Evolutionary conservation across 2,329 filamentous ascomycete species (phyloP), one percentile per base, ranked within the genome.

Genomic region (Ophiostoma montium): DNA sequence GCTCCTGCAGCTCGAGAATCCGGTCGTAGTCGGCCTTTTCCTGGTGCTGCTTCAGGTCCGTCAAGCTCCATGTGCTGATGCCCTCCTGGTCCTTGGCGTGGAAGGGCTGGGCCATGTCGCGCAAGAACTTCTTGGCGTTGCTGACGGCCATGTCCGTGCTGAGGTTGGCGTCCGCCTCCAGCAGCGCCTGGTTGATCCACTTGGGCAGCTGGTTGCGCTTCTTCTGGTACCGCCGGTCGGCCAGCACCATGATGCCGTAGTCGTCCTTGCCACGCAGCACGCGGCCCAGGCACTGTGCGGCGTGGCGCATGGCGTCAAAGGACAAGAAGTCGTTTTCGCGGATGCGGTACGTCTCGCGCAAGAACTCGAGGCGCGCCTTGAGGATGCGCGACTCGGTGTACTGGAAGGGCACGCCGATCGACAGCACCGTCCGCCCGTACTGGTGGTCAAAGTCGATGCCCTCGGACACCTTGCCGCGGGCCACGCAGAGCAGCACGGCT

Each of bases 381-480:
- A 98, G 73, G 52, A 98, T 98, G 31, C 92, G 81, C 0, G 89
- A 96, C 63, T 98, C 92, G 2, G 94, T 98, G 68, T 98, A 98
- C 65, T 98, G 92, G 67, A 96, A 98, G 0, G 92, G 92, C 1
- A 96, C 90, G 38, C 92, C 92, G 56, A 98, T 95, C 61, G 89
- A 95, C 45, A 98, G 64, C 66, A 98, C 94, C 12, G 90, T 92
- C 49, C 92, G 84, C 35, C 92, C 92, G 63, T 95, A 98, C 60
- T 98, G 92, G 61, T 98, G 92, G 64, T 98, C 92, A 60, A 98
- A 98, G 78, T 98, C 92, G 57, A 98, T 96, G 44, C 94, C 94
- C 64, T 98, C 92, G 1, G 85, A 92, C 9, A 98, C 94, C 63
- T 98, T 98, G 31, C 92, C 92, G 64, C 92, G 84, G 1, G 92